Conservation (phyloP, 768 basidiomycete genomes). For the Gelatoporia subvermispora region DNA sequence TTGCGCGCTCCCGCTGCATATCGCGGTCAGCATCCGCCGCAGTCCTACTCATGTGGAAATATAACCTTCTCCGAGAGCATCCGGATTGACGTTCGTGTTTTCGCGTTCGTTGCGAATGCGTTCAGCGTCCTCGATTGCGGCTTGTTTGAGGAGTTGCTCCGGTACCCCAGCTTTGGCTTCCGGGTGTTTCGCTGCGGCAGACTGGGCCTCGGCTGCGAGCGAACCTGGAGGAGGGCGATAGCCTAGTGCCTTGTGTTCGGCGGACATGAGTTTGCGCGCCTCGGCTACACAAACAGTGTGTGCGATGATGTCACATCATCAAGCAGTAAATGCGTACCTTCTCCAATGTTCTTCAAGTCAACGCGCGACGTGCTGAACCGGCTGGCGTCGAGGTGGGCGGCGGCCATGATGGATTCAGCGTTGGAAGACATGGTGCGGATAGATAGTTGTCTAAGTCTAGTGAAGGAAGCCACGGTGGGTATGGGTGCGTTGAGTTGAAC, state of each 20-base stretch:
- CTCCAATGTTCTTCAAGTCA: slow-evolving; percentile 20
- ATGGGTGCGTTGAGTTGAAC: too few species aligned
- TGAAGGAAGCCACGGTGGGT: too few species aligned
- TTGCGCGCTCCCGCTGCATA: slow-evolving; percentile 16
- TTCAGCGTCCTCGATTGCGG: slow-evolving; percentile 16
- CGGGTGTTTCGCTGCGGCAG: slow-evolving; percentile 16
- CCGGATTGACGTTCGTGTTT: not conserved
- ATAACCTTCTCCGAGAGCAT: too few species aligned
- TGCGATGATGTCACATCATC: not conserved
- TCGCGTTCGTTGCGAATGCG: slow-evolving; percentile 15
- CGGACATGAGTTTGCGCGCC: slow-evolving; percentile 18
- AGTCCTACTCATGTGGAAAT: not conserved
- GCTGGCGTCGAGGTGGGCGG: slow-evolving; percentile 4
- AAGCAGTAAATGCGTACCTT: slow-evolving; percentile 8
- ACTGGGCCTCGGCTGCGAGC: slow-evolving; percentile 22
- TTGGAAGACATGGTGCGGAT: not conserved
- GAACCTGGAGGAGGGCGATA: slow-evolving; percentile 23
- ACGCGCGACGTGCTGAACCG: slow-evolving; percentile 3
- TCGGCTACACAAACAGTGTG: slow-evolving; percentile 6
- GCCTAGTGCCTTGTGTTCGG: slow-evolving; percentile 25
- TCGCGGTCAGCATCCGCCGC: too few species aligned
- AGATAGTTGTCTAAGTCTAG: too few species aligned
- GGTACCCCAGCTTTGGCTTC: not conserved
- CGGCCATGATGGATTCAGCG: slow-evolving; percentile 3
- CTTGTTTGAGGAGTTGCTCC: slow-evolving; percentile 9